phyloP scores from a whole-genome alignment of 1,139 yeast species.

The Debaryomycetaceae sp. region DNA sequence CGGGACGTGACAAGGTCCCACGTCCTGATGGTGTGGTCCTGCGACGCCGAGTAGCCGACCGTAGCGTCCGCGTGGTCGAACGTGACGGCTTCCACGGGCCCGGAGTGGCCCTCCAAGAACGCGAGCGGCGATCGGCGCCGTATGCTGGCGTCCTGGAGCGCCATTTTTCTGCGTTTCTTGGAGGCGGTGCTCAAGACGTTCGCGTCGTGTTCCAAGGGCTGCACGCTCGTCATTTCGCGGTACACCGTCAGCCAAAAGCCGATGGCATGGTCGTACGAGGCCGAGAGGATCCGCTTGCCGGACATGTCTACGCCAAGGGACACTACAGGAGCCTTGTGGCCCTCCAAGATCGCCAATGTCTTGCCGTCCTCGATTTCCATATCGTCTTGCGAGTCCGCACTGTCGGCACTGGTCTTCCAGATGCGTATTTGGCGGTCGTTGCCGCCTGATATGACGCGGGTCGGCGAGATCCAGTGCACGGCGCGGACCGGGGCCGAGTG shows the following conservation, averaged over 20 bases:
- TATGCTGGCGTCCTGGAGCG: slow-evolving; percentile 64
- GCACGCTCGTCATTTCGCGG: slow-evolving; percentile 72
- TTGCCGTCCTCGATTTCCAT: slow-evolving; percentile 55
- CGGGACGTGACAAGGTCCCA: slow-evolving; percentile 89
- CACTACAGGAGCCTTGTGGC: slow-evolving; percentile 82
- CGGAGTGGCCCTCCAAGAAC: slow-evolving; percentile 67
- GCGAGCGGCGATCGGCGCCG: slow-evolving; percentile 76
- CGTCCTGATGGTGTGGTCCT: slow-evolving; percentile 88
- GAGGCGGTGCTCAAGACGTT: slow-evolving; percentile 62
- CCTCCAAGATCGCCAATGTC: slow-evolving; percentile 75
- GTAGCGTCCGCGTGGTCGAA: slow-evolving; percentile 65
- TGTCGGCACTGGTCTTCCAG: slow-evolving; percentile 60
- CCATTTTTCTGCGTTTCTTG: slow-evolving; percentile 79
- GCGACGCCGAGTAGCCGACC: slow-evolving; percentile 89
- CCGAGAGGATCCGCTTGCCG: slow-evolving; percentile 61
- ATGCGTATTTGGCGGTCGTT: slow-evolving; percentile 81
- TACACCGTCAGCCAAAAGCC: slow-evolving; percentile 84
- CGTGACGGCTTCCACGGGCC: slow-evolving; percentile 77
- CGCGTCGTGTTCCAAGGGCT: slow-evolving; percentile 43
- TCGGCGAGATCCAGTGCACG: slow-evolving; percentile 66
- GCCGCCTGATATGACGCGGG: slow-evolving; percentile 76
- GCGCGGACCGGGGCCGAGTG: slow-evolving; percentile 81
- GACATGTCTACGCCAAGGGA: slow-evolving; percentile 50
- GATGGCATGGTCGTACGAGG: slow-evolving; percentile 70
- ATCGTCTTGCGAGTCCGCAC: slow-evolving; percentile 22